Evolutionary conservation across 2,329 filamentous ascomycete species (phyloP), one percentile per base, ranked within the genome.

Genomic region (Colletotrichum higginsianum): DNA sequence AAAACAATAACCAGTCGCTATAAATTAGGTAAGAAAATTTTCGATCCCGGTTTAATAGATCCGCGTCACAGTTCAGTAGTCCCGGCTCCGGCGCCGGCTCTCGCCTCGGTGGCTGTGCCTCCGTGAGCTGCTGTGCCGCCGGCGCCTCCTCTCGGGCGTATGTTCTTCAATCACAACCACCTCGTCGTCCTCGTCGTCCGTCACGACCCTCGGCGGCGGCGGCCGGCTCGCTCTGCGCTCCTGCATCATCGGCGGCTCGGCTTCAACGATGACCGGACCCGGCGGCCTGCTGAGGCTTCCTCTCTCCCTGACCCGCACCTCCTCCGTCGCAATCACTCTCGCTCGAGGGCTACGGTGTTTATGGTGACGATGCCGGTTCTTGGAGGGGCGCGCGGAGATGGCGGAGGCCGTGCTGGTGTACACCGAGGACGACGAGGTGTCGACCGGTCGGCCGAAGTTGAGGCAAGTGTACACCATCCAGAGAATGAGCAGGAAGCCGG

Each of bases 401-500:
- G 77, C 46, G 71, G 75, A 72, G 5, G 70, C 66, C 61, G 76
- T 75, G 46, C 75, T 72, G 42, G 77, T 72, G 63, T 74, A 55
- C n/a, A 72, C 66, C 5, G 69, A 64, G 15, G 77, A 67, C 26
- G 74, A 73, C 18, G 70, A 66, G 26, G 61, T 47, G 23, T 67
- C 66, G 65, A 78, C 77, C 47, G 80, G 76, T 2, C 82, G 84
- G 1, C 82, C 82, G 40, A 84, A 81, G 71, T 85, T 84, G 40
- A 88, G 79, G n/a, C 82, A 82, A 2, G 84, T 82, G 77, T 87
- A 88, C 67, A 89, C 74, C 15, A 89, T 76, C 78, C 86, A 86
- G 40, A 90, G 79, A 15, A 89, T 73, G 44, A 90, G 80, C 42
- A 90, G 77, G 77, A 90, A 87, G 63, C 84, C 88, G 38, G 80